Evolutionary conservation across 208 protist genomes (phyloP).

Genomic region (Strigomonas culicis): DNA sequence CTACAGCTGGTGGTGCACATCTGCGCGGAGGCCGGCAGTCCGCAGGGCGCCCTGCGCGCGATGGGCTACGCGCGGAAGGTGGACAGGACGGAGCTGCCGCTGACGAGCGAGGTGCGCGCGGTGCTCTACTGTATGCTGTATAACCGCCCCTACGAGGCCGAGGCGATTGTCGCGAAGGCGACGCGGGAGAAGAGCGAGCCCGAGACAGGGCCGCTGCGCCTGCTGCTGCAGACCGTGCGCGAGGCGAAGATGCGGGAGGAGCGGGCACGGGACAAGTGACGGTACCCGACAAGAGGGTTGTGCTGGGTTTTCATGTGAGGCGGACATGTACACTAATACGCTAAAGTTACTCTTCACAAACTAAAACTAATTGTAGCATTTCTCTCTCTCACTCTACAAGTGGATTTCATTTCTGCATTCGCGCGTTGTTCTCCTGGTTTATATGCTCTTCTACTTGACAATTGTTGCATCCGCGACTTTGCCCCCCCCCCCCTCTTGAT

Average conservation of each 20-base stretch:
- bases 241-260: conserved; percentile 16
- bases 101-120: conserved; percentile 57
- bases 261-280: background rate
- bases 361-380: no score
- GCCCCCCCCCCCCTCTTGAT: no score
- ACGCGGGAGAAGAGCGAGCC: conserved; percentile 33
- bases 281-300: no score
- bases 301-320: background rate
- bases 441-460: no score
- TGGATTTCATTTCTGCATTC: no score
- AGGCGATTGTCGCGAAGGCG: conserved; percentile 56
- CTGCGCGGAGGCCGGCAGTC: conserved; percentile 70
- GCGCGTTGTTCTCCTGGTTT: no score
- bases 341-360: no score
- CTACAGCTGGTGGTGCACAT: conserved; percentile 74
- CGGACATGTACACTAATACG: background rate
- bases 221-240: conserved; percentile 32
- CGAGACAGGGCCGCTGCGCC: conserved; percentile 36
- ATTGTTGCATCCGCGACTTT: no score
- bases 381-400: no score
- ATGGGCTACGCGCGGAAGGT: conserved; percentile 63
- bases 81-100: conserved; percentile 56
- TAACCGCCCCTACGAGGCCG: conserved; percentile 61
- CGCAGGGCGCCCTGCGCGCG: conserved; percentile 55
- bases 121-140: conserved; percentile 78